These are phyloP conservation scores for sorghum (Sorghum bicolor) DNA, from an alignment of 176 grass and related monocot genomes.

Conservation along the genomic window DNA sequence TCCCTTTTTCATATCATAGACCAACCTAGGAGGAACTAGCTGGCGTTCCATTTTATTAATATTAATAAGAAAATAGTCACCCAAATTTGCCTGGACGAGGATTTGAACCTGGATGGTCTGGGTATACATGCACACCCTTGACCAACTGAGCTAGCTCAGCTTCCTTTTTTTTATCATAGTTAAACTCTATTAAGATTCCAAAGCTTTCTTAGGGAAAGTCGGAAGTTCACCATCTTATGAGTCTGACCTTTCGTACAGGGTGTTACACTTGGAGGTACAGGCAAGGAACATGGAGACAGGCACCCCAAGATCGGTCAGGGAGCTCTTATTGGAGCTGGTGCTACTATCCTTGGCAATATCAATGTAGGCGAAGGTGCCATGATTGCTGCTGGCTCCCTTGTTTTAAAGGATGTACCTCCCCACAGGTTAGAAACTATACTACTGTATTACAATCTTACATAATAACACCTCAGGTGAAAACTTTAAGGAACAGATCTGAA, in stretches of 20 bases:
- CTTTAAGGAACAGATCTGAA: constrained; percentile 2
- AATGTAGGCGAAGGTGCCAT: constrained; percentile 90
- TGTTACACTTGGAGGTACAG: constrained; percentile 96
- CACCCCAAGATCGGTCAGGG: constrained; percentile 95
- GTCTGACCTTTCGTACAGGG: constrained; percentile 45
- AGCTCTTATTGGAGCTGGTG: constrained; percentile 94
- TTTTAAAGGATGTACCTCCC: constrained; percentile 89
- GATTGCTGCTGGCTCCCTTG: constrained; percentile 92
- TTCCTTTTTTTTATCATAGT: background rate
- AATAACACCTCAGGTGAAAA: background rate
- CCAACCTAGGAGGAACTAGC: background rate
- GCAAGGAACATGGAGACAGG: constrained; percentile 91
- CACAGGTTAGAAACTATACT: constrained; percentile 65
- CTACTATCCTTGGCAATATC: constrained; percentile 94
- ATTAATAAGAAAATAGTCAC: background rate
- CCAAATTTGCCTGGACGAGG: background rate
- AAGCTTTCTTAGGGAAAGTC: background rate
- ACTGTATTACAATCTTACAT: background rate
- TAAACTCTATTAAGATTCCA: constrained; percentile 5
- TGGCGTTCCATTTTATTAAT: background rate
- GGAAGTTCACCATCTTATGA: constrained; percentile 24
- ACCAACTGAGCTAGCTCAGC: background rate
- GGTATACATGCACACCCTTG: background rate
- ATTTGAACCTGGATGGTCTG: background rate
- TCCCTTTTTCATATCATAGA: background rate